Percentiles rank a stretch among this genome's conserved stretches.
phyloP scores from a whole-genome alignment of 2,329 filamentous ascomycete genomes.

The Colletotrichum eleusines region DNA sequence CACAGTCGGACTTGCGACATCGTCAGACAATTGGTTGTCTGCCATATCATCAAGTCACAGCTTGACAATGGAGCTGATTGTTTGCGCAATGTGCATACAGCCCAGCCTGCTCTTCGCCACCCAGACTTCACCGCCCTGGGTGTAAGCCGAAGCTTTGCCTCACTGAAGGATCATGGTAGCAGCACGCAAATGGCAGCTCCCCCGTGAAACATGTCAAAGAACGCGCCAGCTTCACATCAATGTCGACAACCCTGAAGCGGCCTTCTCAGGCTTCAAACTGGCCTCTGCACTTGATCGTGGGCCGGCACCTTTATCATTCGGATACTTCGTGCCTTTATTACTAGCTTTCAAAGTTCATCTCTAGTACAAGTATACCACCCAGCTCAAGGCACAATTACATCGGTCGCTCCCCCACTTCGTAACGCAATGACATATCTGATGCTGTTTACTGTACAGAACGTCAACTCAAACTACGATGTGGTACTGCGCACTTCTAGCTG shows the following conservation, averaged over 20 bases:
- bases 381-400: constrained; percentile 11
- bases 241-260: neutral
- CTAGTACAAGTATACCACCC: neutral
- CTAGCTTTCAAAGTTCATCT: constrained; percentile 2
- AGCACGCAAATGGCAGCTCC: constrained; percentile 3
- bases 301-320: constrained; percentile 1
- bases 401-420: constrained; percentile 1
- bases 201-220: constrained; percentile 18
- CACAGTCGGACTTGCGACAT: constrained; percentile 27
- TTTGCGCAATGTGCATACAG: neutral
- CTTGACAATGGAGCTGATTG: neutral
- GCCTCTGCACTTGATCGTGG: neutral
- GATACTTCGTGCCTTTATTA: neutral
- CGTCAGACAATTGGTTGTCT: constrained; percentile 1
- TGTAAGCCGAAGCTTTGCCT: constrained; percentile 2
- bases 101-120: neutral
- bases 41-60: neutral
- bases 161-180: neutral
- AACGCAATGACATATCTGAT: constrained; percentile 1
- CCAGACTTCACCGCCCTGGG: neutral
- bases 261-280: neutral
- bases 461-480: neutral
- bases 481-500: constrained; percentile 8
- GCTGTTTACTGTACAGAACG: constrained; percentile 5
- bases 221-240: neutral